Evolutionary conservation across 225 moss, liverwort and hornwort genomes (phyloP).

Genomic region (Marchantia paleacea): DNA sequence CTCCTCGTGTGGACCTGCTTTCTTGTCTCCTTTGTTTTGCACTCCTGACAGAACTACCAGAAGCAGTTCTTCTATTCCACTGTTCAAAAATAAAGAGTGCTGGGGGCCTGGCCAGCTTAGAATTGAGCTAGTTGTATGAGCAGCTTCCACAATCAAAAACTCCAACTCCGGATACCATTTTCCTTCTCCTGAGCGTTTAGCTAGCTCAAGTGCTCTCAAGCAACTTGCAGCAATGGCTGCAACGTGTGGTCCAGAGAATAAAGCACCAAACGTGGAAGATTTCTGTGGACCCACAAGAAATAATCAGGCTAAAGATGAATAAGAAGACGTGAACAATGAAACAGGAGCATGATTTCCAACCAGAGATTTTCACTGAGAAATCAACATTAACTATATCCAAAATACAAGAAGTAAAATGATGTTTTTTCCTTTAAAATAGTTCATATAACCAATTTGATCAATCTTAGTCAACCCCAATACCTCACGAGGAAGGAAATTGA

Average conservation of each 20-base stretch:
- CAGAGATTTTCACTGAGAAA: too few species aligned
- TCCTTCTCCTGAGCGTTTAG: slow-evolving; percentile 34
- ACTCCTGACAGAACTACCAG: slow-evolving; percentile 43
- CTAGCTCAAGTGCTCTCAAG: slow-evolving; percentile 56
- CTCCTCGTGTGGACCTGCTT: slow-evolving; percentile 27
- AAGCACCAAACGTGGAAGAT: slow-evolving; percentile 48
- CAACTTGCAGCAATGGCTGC: slow-evolving; percentile 62
- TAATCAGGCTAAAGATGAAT: slow-evolving; percentile 14
- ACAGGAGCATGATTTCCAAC: too few species aligned
- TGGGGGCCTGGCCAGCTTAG: slow-evolving; percentile 72
- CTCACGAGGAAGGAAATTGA: too few species aligned
- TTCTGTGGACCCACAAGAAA: slow-evolving; percentile 54
- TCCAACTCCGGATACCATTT: slow-evolving; percentile 45
- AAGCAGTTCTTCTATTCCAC: slow-evolving; percentile 47
- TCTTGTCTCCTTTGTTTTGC: slow-evolving; percentile 15
- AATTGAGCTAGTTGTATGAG: slow-evolving; percentile 58
- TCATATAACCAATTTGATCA: too few species aligned
- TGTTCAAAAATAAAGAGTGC: slow-evolving; percentile 45
- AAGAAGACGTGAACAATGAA: neutral
- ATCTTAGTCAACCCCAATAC: too few species aligned
- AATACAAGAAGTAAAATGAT: neutral
- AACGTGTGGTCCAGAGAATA: slow-evolving; percentile 59
- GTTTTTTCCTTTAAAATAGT: neutral
- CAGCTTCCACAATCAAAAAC: slow-evolving; percentile 62
- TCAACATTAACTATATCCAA: neutral